phyloP scores from a whole-genome alignment of 2,329 filamentous ascomycete species.

The Colletotrichum sansevieriae region DNA sequence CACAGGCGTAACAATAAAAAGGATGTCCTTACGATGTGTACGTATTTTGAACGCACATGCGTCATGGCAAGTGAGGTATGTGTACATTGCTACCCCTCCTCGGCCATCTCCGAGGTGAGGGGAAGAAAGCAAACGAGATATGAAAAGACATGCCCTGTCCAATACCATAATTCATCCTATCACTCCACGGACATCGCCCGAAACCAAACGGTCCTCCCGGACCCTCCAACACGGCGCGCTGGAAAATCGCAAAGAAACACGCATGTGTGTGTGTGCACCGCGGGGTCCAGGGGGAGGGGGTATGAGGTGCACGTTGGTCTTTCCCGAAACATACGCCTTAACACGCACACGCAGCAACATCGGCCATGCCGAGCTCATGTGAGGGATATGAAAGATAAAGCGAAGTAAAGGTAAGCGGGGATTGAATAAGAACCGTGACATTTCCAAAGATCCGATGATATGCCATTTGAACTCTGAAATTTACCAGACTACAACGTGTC shows the following conservation, averaged over 20 bases:
- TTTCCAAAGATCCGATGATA: constrained; percentile 12
- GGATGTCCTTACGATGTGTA: neutral
- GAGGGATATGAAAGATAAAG: neutral
- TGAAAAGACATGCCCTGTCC: neutral
- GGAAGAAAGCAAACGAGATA: too few relatives aligned
- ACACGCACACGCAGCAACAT: neutral
- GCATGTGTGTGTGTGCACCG: neutral
- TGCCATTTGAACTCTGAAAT: neutral
- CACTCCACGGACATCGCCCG: constrained; percentile 9
- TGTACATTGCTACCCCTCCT: neutral
- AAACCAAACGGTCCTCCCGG: constrained; percentile 14
- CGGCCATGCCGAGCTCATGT: constrained; percentile 19
- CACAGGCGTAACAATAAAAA: neutral
- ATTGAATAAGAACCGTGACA: neutral
- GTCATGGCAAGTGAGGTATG: neutral
- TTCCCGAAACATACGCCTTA: constrained; percentile 10
- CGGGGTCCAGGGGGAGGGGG: neutral
- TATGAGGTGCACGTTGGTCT: neutral
- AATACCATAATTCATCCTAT: constrained; percentile 15
- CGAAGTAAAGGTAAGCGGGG: neutral
- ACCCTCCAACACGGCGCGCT: constrained; percentile 10
- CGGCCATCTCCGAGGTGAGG: neutral
- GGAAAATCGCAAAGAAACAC: neutral
- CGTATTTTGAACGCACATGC: neutral
- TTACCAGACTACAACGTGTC: neutral